These are phyloP conservation scores for Yarrowia deformans DNA, from an alignment of 805 yeast species.

Conservation along the genomic window DNA sequence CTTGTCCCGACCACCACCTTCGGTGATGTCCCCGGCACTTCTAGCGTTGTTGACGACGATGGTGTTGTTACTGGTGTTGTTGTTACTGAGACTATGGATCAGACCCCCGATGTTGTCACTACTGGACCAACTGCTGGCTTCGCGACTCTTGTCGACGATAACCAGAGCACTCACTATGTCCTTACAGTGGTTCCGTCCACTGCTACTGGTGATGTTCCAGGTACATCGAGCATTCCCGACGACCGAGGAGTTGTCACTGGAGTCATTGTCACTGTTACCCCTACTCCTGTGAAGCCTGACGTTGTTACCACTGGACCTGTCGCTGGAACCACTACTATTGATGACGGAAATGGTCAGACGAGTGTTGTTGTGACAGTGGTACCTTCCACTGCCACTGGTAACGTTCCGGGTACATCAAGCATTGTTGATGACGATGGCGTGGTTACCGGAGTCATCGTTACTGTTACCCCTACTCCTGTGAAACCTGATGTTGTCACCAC, in stretches of 20 bases:
- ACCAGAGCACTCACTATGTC: neutral
- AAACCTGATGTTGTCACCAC: neutral
- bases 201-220: neutral
- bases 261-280: neutral
- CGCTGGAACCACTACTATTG: neutral
- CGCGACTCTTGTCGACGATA: neutral
- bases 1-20: neutral
- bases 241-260: neutral
- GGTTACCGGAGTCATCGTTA: neutral
- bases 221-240: neutral
- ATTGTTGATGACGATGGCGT: neutral
- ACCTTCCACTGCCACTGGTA: neutral
- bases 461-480: neutral
- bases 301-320: constrained; percentile 4
- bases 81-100: neutral
- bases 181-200: neutral
- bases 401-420: neutral
- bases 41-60: neutral
- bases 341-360: neutral
- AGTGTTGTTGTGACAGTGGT: neutral
- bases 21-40: neutral
- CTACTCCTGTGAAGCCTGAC: neutral
- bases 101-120: neutral
- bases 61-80: neutral
- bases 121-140: neutral